Percentiles rank a stretch among this genome's conserved stretches.
Conservation (phyloP, 169 alveolate species). For the Sarcocystis neurona region DNA sequence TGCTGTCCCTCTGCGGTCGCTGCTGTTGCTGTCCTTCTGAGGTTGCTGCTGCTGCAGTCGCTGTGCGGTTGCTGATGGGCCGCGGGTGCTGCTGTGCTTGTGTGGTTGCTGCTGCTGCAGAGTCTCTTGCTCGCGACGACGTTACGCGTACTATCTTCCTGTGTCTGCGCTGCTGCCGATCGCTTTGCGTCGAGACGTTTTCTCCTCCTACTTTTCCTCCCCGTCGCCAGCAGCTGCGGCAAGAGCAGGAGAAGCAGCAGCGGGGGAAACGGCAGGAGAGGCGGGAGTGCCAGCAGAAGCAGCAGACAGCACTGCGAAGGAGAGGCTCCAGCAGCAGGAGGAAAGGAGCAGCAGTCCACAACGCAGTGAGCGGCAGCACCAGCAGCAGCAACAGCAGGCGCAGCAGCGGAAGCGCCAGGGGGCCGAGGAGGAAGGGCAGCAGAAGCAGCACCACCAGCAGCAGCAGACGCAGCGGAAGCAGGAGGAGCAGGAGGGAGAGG, state of each 20-base stretch:
- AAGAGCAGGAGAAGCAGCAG: background rate
- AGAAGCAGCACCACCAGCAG: too few species aligned
- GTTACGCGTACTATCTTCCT: conserved; percentile 33
- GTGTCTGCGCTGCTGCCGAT: conserved; percentile 41
- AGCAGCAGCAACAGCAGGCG: too few species aligned
- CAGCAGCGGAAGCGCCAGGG: too few species aligned
- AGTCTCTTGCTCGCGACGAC: conserved; percentile 49
- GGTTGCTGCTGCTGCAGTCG: conserved; percentile 43
- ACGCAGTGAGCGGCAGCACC: too few species aligned
- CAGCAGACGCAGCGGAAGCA: too few species aligned
- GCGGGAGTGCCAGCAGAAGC: conserved; percentile 15
- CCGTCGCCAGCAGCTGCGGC: background rate
- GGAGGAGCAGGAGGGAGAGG: too few species aligned
- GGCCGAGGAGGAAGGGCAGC: too few species aligned
- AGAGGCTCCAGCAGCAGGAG: too few species aligned
- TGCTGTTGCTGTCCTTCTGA: background rate
- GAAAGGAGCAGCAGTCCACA: too few species aligned
- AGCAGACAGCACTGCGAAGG: background rate
- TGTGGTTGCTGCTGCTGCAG: conserved; percentile 48
- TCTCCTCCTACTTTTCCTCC: background rate
- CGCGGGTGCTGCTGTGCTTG: too few species aligned
- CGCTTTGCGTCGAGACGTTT: background rate
- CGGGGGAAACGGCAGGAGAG: background rate
- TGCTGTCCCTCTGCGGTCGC: background rate
- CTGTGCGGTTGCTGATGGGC: too few species aligned